These are phyloP conservation scores for Papilionanthe hybrid DNA, from an alignment of 116 monocot genomes.

Conservation along the genomic window DNA sequence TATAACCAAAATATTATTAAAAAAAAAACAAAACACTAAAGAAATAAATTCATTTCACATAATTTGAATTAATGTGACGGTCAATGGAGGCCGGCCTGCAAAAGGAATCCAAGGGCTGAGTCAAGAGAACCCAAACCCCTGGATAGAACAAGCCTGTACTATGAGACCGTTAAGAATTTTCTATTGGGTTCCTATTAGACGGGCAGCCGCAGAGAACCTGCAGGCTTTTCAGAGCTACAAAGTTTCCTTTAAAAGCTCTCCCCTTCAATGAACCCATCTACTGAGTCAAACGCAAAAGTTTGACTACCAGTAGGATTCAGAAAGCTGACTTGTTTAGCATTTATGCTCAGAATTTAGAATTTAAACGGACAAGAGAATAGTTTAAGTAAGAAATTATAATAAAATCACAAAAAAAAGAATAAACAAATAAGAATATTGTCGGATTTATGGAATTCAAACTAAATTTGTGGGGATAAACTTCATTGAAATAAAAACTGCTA, in stretches of 20 bases:
- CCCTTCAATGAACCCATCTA: constrained; percentile 5
- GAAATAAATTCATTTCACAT: background rate
- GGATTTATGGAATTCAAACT: no score
- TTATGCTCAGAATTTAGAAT: no score
- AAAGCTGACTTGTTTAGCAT: no score
- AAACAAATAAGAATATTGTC: no score
- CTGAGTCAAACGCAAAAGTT: background rate
- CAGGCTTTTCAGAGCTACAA: constrained; percentile 1
- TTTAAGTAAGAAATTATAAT: no score
- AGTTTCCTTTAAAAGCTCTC: constrained; percentile 4
- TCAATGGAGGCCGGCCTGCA: constrained; percentile 10
- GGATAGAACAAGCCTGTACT: constrained; percentile 7
- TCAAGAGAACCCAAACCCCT: background rate
- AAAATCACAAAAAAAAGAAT: no score
- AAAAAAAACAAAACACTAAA: background rate
- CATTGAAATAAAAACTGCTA: no score
- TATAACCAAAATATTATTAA: background rate
- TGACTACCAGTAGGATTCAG: no score
- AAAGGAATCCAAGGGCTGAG: background rate
- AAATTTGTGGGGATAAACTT: no score
- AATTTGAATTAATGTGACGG: constrained; percentile 3
- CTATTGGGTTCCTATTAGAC: background rate
- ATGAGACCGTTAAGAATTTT: constrained; percentile 7
- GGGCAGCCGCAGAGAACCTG: constrained; percentile 8
- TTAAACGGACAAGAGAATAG: no score